Evolutionary conservation across 371 early-diverging fungal species (phyloP).

Genomic region (Mortierella sp.): DNA sequence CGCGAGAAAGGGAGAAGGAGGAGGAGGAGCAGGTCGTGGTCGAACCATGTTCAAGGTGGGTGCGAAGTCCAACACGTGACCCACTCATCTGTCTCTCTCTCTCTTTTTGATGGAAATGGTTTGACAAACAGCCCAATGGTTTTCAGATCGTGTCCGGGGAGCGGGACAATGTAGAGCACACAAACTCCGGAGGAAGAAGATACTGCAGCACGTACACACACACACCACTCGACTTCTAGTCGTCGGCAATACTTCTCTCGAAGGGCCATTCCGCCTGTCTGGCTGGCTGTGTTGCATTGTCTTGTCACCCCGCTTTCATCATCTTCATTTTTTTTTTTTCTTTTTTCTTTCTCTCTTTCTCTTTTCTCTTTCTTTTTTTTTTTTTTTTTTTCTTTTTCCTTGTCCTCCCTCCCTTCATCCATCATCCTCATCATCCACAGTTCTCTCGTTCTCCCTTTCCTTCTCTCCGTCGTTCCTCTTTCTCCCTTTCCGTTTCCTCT

Average conservation of each 20-base stretch:
- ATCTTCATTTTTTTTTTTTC: not conserved
- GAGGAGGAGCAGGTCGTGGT: slow-evolving; percentile 1
- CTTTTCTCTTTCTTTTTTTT: slow-evolving; percentile 1
- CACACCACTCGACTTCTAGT: not conserved
- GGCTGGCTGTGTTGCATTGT: no score
- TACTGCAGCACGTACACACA: not conserved
- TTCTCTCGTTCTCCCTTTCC: not conserved
- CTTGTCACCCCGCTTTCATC: not conserved
- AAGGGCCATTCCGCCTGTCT: not conserved
- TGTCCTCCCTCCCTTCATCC: not conserved
- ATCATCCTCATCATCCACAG: not conserved
- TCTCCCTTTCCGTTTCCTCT: not conserved
- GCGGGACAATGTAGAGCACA: no score
- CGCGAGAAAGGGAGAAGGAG: not conserved
- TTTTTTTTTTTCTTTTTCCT: not conserved
- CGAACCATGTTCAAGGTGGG: not conserved
- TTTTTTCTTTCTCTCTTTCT: slow-evolving; percentile 1
- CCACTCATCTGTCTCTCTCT: no score
- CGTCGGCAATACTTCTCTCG: not conserved
- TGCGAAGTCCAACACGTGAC: not conserved
- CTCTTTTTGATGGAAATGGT: no score
- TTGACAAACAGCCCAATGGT: no score
- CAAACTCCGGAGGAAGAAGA: not conserved
- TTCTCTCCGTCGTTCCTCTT: not conserved
- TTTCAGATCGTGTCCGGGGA: no score